Evolutionary conservation across 306 rosid species (phyloP), one percentile per base, ranked within the genome.

Genomic region (Canavalia ensiformis): DNA sequence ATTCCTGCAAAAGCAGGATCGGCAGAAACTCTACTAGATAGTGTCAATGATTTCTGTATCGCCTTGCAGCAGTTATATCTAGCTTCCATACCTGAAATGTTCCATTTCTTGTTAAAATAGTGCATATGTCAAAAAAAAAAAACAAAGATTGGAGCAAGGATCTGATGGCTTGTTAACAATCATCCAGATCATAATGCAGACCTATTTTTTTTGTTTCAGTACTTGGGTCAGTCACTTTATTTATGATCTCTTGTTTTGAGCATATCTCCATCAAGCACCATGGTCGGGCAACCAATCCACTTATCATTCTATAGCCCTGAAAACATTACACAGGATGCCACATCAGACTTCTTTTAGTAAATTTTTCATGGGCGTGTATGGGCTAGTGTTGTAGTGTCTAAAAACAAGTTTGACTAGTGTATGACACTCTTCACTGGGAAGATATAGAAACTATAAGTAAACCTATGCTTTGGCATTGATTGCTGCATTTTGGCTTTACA

Each of bases 261-360:
- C 90, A 93, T 81, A 93, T 90, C 87, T 95, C 99, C 90, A 87
- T 72, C 78, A 95, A 89, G 86, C 94, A 93, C 98, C 98, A 93
- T 2, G 96, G 84, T 74, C 96, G 97, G 74, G 89, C 82, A 59
- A 90, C 96, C 86, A 95, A 84, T 76, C 97, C 99, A 75, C 93
- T 81, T 60, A 93, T 84, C 87, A 88, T 65, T 80, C 98, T 84
- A 64, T 91, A 95, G 51, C 83, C 94, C 99, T 93, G 98, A 79
- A 79, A 81, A 83, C 28, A 68, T 68, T 46, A 62, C 41, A 69
- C 29, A 39, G 49, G 45, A 75, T 42, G 58, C 57, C 59, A 84
- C 68, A 76, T 74, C 73, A 76, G 6, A 58, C 30, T 51, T 62
- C 44, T 37, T 69, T 42, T 5, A 70, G 12, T 68, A 76, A 65